phyloP scores from a whole-genome alignment of 2,329 filamentous ascomycete species.

The Pseudogymnoascus sp. region DNA sequence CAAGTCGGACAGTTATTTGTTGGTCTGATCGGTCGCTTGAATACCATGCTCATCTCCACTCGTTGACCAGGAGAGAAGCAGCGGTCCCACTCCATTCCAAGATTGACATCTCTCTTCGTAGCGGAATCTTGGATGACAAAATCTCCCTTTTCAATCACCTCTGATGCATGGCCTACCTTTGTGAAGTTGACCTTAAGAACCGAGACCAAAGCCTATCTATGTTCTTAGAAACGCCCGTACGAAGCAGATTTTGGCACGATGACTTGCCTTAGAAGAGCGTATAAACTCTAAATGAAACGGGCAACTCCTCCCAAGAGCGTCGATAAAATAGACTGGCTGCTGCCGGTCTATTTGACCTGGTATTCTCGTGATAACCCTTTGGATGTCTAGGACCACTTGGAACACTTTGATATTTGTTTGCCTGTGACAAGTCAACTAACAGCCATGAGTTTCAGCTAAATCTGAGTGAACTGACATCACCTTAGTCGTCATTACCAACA shows the following conservation, averaged over 20 bases:
- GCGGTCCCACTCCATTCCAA: slow-evolving; percentile 18
- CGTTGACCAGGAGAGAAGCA: slow-evolving; percentile 26
- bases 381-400: slow-evolving; percentile 7
- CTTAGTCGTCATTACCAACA: neutral
- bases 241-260: neutral
- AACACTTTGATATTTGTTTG: slow-evolving; percentile 9
- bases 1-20: neutral
- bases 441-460: too few relatives aligned
- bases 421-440: neutral
- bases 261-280: neutral
- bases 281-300: slow-evolving; percentile 10
- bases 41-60: slow-evolving; percentile 28
- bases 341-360: slow-evolving; percentile 7
- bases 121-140: slow-evolving; percentile 23
- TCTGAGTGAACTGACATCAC: neutral
- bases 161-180: slow-evolving; percentile 12
- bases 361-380: slow-evolving; percentile 5
- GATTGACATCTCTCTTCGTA: slow-evolving; percentile 18
- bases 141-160: slow-evolving; percentile 21
- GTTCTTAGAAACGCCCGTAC: neutral
- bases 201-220: slow-evolving; percentile 18
- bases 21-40: slow-evolving; percentile 9
- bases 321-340: slow-evolving; percentile 8
- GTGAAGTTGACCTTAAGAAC: slow-evolving; percentile 23
- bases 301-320: slow-evolving; percentile 2